These are phyloP conservation scores for Ogataea degrootiae DNA, from an alignment of 805 yeast genomes.

Conservation along the genomic window DNA sequence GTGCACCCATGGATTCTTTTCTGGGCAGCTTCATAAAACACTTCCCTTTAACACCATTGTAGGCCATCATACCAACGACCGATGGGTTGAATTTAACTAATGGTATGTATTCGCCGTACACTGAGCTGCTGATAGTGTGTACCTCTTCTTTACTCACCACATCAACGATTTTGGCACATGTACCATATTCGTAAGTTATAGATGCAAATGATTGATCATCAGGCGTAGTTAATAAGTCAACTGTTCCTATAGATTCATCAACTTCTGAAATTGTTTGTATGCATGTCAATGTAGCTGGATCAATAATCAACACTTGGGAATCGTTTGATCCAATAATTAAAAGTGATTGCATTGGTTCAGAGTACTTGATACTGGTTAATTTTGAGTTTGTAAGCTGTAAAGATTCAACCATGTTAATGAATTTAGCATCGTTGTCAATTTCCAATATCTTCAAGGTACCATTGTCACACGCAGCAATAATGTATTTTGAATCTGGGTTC, in stretches of 20 bases:
- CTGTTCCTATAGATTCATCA: constrained; percentile 38
- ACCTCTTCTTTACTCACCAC: constrained; percentile 23
- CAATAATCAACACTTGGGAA: constrained; percentile 42
- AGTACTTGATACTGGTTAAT: constrained; percentile 32
- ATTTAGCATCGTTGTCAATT: constrained; percentile 6
- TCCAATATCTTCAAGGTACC: constrained; percentile 33
- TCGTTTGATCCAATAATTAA: constrained; percentile 42
- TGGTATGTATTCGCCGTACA: constrained; percentile 8
- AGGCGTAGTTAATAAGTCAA: constrained; percentile 25
- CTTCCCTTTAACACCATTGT: constrained; percentile 15
- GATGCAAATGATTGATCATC: constrained; percentile 36
- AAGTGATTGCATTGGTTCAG: constrained; percentile 35
- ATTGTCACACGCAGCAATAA: constrained; percentile 33
- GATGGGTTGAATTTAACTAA: constrained; percentile 18
- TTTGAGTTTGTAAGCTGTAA: constrained; percentile 32
- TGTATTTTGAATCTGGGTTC: constrained; percentile 21
- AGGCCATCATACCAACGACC: constrained; percentile 11
- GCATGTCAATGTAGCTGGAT: constrained; percentile 31
- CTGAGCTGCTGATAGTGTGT: constrained; percentile 24
- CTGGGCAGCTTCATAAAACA: constrained; percentile 11
- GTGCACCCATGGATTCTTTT: neutral
- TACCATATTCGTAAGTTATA: constrained; percentile 37
- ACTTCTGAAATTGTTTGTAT: constrained; percentile 28
- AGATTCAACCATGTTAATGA: constrained; percentile 11
- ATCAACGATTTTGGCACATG: constrained; percentile 34